Base-by-base conservation (phyloP, 2,329 filamentous ascomycete genomes). In the Nemania sp. region DNA sequence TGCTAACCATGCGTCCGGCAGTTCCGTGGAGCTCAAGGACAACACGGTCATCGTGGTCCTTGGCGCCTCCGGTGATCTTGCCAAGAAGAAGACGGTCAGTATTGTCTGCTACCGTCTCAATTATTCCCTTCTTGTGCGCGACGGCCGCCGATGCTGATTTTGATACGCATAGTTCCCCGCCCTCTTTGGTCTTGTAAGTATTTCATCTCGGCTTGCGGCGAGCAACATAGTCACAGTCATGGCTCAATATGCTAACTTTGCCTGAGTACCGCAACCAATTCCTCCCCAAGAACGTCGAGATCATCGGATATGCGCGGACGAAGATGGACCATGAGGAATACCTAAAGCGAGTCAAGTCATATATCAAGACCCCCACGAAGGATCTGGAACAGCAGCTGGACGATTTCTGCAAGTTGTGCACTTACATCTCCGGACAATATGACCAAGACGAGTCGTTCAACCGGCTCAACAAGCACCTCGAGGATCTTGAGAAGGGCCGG, bases 311-410 rank as follows among this genome's bases (percentile, higher is more conserved):
- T 91, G 95, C 95, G 72, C 89, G 95, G 76, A 99, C 95, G 71
- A 97, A 97, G 84, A 99, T 99, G 95, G 93, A 98, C 81, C 92
- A 94, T 73, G 88, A 92, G 67, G 95, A 99, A 78, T 98, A 91
- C 82, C 85, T 98, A 75, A 91, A 89, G 80, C 87, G 95, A 69
- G 92, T 99, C 79, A 94, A 90, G 80, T 97, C 92, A 63, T 96
- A 97, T 82, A 99, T 99, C 83, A 98, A 99, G 86, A 95, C 93
- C 15, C 95, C 95, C 15, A 97, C 94, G 69, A 96, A 97, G 83
- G 95, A 98, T 71, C 88, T 96, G 69, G 93, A 99, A 82, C 90
- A 97, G 79, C 93, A 98, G 77, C 84, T 99, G 62, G 87, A 95
- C 64, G 90, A 95, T 61, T 99, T 99, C 80, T 89, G 88, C 81